Conservation (phyloP, 345 rosid species). For the Trapa incisa region DNA sequence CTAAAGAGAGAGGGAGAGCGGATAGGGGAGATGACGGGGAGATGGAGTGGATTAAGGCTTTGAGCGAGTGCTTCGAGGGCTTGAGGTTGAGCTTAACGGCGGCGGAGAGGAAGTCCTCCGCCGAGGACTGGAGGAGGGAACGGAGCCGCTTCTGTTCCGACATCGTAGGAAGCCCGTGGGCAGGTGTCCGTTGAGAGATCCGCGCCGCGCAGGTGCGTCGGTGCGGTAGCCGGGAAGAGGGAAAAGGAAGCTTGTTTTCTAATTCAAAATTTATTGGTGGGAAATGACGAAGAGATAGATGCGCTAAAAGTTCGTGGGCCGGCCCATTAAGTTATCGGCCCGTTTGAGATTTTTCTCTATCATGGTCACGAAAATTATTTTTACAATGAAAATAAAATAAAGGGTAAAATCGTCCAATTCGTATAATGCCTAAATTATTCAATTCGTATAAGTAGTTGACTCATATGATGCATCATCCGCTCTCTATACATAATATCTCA, state of each 20-base stretch:
- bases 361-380: no score
- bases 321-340: background rate
- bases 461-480: no score
- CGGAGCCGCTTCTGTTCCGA: slow-evolving; percentile 70
- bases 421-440: no score
- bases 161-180: background rate
- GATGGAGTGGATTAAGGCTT: slow-evolving; percentile 42
- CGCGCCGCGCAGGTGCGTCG: background rate
- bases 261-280: background rate
- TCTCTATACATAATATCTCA: no score
- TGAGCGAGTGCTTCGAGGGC: slow-evolving; percentile 55
- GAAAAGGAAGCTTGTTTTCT: background rate
- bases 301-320: background rate
- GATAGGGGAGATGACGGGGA: slow-evolving; percentile 39
- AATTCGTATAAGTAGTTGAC: no score
- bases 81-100: slow-evolving; percentile 35
- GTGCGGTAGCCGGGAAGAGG: background rate
- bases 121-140: slow-evolving; percentile 51
- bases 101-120: slow-evolving; percentile 54
- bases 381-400: no score
- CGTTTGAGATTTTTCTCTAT: background rate
- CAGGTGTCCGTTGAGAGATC: slow-evolving; percentile 1
- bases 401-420: no score
- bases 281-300: background rate
- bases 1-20: slow-evolving; percentile 47